These are phyloP conservation scores for Metarhizium humberi DNA, from an alignment of 2,329 filamentous ascomycete genomes.

Conservation along the genomic window DNA sequence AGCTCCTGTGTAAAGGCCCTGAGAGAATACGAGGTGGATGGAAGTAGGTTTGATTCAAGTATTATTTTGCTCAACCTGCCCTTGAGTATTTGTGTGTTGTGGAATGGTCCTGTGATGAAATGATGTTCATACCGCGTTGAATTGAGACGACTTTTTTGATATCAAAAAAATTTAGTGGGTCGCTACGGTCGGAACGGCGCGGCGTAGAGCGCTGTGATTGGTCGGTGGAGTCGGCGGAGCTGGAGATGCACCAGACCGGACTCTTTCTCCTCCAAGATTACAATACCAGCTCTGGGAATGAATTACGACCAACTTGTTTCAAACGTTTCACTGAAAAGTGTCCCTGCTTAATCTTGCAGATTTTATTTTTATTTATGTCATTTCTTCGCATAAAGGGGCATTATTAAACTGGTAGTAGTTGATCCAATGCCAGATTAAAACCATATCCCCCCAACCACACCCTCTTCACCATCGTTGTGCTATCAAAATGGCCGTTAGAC, in stretches of 20 bases:
- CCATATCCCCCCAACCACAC: not conserved
- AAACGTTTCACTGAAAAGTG: no score
- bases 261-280: no score
- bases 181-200: not conserved
- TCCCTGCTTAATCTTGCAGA: no score
- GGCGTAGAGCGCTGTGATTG: not conserved
- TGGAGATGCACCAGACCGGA: no score
- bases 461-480: not conserved
- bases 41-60: no score
- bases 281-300: no score
- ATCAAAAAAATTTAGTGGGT: not conserved
- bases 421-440: not conserved
- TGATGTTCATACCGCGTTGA: not conserved
- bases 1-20: not conserved
- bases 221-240: not conserved
- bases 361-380: no score
- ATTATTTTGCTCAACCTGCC: no score
- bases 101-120: not conserved
- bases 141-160: not conserved
- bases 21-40: no score
- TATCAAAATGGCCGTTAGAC: not conserved
- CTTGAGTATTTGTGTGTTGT: not conserved
- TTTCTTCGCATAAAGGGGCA: not conserved
- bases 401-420: not conserved
- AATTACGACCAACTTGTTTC: no score